Base-by-base conservation (phyloP, 73 alveolate species). In the Paramecium biaurelia region DNA sequence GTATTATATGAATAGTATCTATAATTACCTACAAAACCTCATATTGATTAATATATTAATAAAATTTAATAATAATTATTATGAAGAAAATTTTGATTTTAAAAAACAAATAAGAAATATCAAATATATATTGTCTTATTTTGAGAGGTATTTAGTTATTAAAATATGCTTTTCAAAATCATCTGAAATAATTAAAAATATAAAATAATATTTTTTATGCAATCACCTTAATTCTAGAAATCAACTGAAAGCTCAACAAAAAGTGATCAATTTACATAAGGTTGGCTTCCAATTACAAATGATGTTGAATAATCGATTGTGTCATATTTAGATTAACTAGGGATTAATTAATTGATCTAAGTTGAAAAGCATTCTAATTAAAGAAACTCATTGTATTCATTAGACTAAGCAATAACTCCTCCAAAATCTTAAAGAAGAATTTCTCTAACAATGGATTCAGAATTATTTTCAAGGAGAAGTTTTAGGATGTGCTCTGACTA, bases 391-490 rank as follows among this genome's bases (percentile, higher is more conserved):
- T 30, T 63, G 84, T 26, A 30, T 30, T 63, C 84, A 49, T 63
- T 63, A 32, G 84, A 63, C 12, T 11, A 11, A 63, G 84, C 45
- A 15, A 63, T 32, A 63, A 26, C 84, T 14, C 84, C 84, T 6
- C 84, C 84, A 63, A 63, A 63, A 63, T 63, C 84, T 12, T 63
- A 63, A 32, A 63, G 84, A 63, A 63, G 84, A 63, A 63, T 63
- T 26, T 63, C 84, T 63, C 26, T 63, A 32, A 63, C 45, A 3
- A 63, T 63, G 84, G 84, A 63, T 63, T 63, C 84, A 30, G 84
- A 63, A 20, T 32, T 63, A 32, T 26, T 63, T 63, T 63, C 21
- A 12, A 63, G 84, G 45, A 63, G 84, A 63, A 63, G 47, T 32
- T 26, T 63, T 63, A 26, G 84, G 26, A 63, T 63, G 84, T 26